These are phyloP conservation scores for Murraya paniculata DNA, from an alignment of 345 rosid genomes.

Conservation along the genomic window DNA sequence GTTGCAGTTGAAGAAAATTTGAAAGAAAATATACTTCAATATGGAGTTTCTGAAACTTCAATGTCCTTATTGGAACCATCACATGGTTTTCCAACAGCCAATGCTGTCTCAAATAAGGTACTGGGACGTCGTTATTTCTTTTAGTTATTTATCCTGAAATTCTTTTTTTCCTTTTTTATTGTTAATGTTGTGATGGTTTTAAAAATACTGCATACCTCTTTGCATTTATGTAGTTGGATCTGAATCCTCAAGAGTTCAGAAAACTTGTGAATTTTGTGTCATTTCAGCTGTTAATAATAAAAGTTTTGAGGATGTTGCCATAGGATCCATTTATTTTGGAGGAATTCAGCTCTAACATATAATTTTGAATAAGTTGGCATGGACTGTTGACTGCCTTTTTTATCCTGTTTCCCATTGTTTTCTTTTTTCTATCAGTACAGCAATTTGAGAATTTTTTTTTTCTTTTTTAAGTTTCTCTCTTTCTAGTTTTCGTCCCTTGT, in stretches of 20 bases:
- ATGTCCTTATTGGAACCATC: constrained; percentile 21
- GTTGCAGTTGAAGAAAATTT: constrained; percentile 15
- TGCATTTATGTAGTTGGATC: not conserved
- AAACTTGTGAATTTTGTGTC: not conserved
- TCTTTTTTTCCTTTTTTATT: not conserved
- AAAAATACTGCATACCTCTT: not conserved
- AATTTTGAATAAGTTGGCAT: not conserved
- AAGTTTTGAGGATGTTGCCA: not conserved
- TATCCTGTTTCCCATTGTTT: not conserved
- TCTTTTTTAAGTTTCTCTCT: not conserved
- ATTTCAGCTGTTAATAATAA: not conserved
- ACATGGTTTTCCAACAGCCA: constrained; percentile 8
- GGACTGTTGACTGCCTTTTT: not conserved
- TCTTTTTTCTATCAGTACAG: no score
- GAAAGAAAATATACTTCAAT: constrained; percentile 19
- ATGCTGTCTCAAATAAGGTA: constrained; percentile 29
- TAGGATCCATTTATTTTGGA: not conserved
- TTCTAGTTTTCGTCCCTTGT: not conserved
- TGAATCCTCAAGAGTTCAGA: not conserved
- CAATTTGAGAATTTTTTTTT: not conserved
- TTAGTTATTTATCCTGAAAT: not conserved
- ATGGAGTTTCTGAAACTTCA: constrained; percentile 24
- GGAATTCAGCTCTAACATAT: not conserved
- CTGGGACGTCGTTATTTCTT: not conserved
- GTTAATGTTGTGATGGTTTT: not conserved